Evolutionary conservation across 2,329 filamentous ascomycete species (phyloP), one percentile per base, ranked within the genome.

Genomic region (Fusarium ambrosium): DNA sequence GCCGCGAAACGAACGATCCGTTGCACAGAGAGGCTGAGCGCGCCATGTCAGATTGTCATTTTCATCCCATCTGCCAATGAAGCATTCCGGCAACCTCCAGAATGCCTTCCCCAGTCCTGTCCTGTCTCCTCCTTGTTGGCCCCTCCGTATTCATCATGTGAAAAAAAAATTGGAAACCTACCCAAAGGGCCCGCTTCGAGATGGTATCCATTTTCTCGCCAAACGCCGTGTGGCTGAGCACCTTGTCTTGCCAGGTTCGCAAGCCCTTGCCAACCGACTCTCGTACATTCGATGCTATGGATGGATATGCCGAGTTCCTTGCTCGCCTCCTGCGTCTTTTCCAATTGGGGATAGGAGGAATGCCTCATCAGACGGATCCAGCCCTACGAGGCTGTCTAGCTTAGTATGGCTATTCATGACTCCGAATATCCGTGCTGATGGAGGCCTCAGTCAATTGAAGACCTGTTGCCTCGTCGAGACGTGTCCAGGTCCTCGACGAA

Each of bases 301-400:
- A 41, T 22, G 39, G 39, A 22, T 20, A 58, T 20, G 32, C 34
- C 32, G 29, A 34, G 32, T 37, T 39, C 55, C 34, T 59, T 37
- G 20, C 55, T 39, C 34, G 6, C 34, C 34, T 36, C 20, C 34
- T 58, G 32, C 32, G 20, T 37, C 62, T 55, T 61, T 20, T 36
- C 69, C 60, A 27, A 53, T 75, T 59, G 13, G 10, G 55, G 56
- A 36, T 43, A 34, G 51, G 61, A 58, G 61, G 60, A 53, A 60
- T 68, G 62, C 62, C 70, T 76, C 65, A 41, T 65, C 45, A 56
- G 22, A 62, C 64, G 32, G 53, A 66, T 62, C 62, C 55, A 76
- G 62, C 70, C 70, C 59, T 68, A 69, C 56, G 36, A 62, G 62
- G 67, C 67, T 64, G 48, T 48, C 62, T 55, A n/a, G 48, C 32